Evolutionary conservation across 2,329 filamentous ascomycete species (phyloP).

Genomic region (Scedosporium aurantiacum): DNA sequence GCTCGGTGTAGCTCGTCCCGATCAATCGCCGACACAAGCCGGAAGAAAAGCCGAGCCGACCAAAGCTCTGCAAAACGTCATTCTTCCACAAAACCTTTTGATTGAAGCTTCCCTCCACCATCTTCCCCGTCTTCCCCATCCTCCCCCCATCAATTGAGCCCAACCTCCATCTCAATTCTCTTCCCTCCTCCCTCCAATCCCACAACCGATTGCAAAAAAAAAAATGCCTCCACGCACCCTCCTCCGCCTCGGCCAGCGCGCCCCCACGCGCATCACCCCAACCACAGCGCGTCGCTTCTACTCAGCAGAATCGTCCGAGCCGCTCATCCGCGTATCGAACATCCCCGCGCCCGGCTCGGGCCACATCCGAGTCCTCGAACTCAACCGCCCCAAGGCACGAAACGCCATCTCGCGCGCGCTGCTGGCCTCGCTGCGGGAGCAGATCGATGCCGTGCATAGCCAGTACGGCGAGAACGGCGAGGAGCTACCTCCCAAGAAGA

Average conservation of each 20-base stretch:
- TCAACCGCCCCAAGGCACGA: conserved; percentile 74
- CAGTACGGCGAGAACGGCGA: conserved; percentile 48
- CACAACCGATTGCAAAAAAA: neutral
- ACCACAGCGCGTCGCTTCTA: conserved; percentile 20
- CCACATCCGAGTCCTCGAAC: conserved; percentile 75
- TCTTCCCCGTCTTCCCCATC: conserved; percentile 30
- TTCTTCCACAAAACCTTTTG: neutral
- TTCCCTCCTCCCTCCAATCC: neutral
- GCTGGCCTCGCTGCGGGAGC: conserved; percentile 56
- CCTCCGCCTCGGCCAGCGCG: neutral
- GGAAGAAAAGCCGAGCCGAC: too few species aligned
- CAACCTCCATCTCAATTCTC: conserved; percentile 25
- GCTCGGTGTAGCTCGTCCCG: too few species aligned
- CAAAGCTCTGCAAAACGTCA: too few species aligned
- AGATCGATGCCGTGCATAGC: conserved; percentile 60
- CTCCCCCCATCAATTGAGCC: conserved; percentile 21
- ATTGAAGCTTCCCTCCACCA: too few species aligned
- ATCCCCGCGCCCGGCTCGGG: conserved; percentile 69
- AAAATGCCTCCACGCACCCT: conserved; percentile 4
- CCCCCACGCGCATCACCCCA: neutral
- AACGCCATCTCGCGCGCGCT: conserved; percentile 83
- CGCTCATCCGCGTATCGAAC: conserved; percentile 59
- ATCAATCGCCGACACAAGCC: too few species aligned
- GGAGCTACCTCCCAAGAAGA: conserved; percentile 30
- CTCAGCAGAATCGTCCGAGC: conserved; percentile 31